Evolutionary conservation across 345 rosid species (phyloP), one percentile per base, ranked within the genome.

Genomic region (Populus ilicifolia): DNA sequence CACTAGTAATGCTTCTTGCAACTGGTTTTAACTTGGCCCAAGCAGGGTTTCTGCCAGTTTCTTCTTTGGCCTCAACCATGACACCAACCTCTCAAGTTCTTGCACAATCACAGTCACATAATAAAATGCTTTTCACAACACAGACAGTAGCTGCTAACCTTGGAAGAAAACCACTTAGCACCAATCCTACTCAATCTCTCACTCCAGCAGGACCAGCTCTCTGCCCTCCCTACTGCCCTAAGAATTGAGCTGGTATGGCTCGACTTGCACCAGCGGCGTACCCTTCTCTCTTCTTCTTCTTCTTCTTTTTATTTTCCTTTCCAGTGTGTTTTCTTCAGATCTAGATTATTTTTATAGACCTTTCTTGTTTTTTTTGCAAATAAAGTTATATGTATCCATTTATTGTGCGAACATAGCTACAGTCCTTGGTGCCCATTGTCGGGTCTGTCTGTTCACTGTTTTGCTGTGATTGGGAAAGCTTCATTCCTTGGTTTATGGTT

Each of bases 181-280:
- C 69, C 0, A 61, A 62, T 62, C 77, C 69, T 41, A 74, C 54
- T n/a, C 69, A 74, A 56, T 23, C 63, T 54, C 62, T 56, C 63
- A 56, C 63, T 0, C 10, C 63, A 0, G 29, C 29, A n/a, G 1
- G 61, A 52, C 61, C 3, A 21, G 61, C 23, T 20, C 10, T 2
- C 61, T 52, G 61, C 29, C 25, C 62, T 21, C 62, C 27, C 62
- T 56, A 3, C 62, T 21, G 13, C 12, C 62, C 62, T n/a, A 56
- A 56, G 13, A 21, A 56, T n/a, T 56, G 62, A 2, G 62, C 4
- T 56, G 1, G 12, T 10, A 56, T 4, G 11, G 62, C 27, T 56
- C 3, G 25, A 56, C 27, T 56, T n/a, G 8, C 11, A 10, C 62
- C 62, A 56, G 62, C 0, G 4, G 12, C 62, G 8, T 21, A 23